Evolutionary conservation across 495 filamentous ascomycete genomes (phyloP).

Genomic region (Parathielavia hyrcaniae): DNA sequence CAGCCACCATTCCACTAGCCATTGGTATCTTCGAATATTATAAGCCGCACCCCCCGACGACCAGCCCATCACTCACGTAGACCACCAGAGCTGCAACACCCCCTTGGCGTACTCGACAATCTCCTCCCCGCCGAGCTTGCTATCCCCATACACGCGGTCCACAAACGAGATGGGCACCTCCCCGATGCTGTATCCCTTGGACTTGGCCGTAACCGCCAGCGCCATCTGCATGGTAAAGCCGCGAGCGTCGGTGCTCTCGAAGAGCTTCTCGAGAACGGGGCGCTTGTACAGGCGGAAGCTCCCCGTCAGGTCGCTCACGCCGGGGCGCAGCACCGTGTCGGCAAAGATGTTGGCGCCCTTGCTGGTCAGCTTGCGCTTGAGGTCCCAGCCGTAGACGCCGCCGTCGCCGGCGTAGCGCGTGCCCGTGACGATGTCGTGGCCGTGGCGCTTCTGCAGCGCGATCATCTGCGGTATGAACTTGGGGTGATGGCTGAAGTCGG

Average conservation of each 20-base stretch:
- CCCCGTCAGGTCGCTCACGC: slow-evolving; percentile 94
- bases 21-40: slow-evolving; percentile 4
- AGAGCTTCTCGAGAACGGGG: slow-evolving; percentile 80
- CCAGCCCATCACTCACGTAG: slow-evolving; percentile 40
- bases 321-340: slow-evolving; percentile 85
- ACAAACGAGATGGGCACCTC: slow-evolving; percentile 97
- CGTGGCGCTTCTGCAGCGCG: slow-evolving; percentile 55
- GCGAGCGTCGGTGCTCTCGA: slow-evolving; percentile 81
- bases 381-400: slow-evolving; percentile 94
- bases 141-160: slow-evolving; percentile 90
- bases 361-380: slow-evolving; percentile 90
- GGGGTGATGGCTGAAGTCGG: slow-evolving; percentile 97
- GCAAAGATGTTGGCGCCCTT: slow-evolving; percentile 92
- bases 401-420: slow-evolving; percentile 87
- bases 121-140: slow-evolving; percentile 88
- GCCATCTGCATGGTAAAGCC: slow-evolving; percentile 99
- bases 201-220: slow-evolving; percentile 77
- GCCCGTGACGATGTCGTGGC: slow-evolving; percentile 94
- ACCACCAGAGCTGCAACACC: slow-evolving; percentile 73
- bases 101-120: slow-evolving; percentile 98
- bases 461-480: slow-evolving; percentile 94
- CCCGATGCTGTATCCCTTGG: slow-evolving; percentile 80
- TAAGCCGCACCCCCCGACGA: not conserved
- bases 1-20: not conserved
- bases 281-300: slow-evolving; percentile 94